phyloP scores from a whole-genome alignment of 371 early-diverging fungal genomes.

The Mortierella sp. region DNA sequence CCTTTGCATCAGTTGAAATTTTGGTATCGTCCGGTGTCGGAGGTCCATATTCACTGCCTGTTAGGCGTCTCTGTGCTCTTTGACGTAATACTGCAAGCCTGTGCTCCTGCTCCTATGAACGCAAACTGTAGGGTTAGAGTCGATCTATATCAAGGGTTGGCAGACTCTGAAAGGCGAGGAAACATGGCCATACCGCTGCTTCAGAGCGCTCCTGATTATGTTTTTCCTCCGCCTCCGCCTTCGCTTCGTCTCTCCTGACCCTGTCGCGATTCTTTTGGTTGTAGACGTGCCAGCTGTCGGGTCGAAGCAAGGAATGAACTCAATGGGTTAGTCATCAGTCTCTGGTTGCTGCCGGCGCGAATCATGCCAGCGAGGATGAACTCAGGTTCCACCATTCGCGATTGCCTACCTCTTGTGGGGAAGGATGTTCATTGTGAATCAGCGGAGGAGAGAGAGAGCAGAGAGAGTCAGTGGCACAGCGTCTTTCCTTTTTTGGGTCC shows the following conservation, averaged over 20 bases:
- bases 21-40: constrained; percentile 12
- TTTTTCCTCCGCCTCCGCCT: constrained; percentile 63
- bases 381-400: not conserved
- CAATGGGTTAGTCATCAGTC: too few relatives aligned
- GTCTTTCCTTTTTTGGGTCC: not conserved
- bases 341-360: not conserved
- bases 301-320: not conserved
- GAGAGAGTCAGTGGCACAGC: not conserved
- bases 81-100: constrained; percentile 61
- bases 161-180: too few relatives aligned
- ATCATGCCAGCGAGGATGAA: not conserved
- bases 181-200: constrained; percentile 58
- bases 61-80: constrained; percentile 54
- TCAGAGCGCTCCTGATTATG: constrained; percentile 57
- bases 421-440: constrained; percentile 68
- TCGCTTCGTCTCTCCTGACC: constrained; percentile 77
- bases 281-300: constrained; percentile 80
- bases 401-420: constrained; percentile 72
- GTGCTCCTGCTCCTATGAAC: constrained; percentile 70
- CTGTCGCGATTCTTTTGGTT: constrained; percentile 75
- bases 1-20: not conserved
- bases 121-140: not conserved
- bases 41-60: not conserved
- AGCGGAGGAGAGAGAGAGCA: not conserved
- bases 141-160: too few relatives aligned